These are phyloP conservation scores for Trametes villosa DNA, from an alignment of 768 basidiomycete genomes.

Conservation along the genomic window DNA sequence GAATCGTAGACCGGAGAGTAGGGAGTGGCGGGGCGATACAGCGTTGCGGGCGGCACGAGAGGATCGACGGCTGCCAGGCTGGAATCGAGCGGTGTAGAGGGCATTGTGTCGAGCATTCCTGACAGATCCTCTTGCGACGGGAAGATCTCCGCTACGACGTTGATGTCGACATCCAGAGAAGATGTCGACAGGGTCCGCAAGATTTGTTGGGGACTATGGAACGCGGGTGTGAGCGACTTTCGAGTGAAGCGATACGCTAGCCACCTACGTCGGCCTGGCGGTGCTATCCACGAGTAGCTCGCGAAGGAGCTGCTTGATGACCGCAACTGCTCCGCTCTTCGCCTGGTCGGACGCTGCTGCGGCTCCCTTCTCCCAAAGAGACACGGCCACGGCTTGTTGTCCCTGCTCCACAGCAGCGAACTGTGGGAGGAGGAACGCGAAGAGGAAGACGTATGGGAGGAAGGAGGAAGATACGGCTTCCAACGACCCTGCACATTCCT, in stretches of 20 bases:
- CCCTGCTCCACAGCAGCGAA: slow-evolving; percentile 30
- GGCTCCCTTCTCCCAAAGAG: slow-evolving; percentile 39
- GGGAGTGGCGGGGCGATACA: slow-evolving; percentile 22
- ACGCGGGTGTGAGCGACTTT: not conserved
- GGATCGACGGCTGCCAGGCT: slow-evolving; percentile 65
- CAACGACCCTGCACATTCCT: not conserved
- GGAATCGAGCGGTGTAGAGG: slow-evolving; percentile 50
- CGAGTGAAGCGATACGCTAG: not conserved
- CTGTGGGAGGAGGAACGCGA: slow-evolving; percentile 51
- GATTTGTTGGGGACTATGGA: slow-evolving; percentile 32
- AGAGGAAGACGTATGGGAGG: slow-evolving; percentile 51
- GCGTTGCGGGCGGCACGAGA: slow-evolving; percentile 52
- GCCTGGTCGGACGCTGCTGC: slow-evolving; percentile 28
- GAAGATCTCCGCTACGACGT: slow-evolving; percentile 55
- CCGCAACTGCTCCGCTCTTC: slow-evolving; percentile 33
- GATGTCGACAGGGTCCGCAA: slow-evolving; percentile 30
- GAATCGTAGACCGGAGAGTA: slow-evolving; percentile 41
- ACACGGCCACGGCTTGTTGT: slow-evolving; percentile 26
- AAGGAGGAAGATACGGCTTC: slow-evolving; percentile 28
- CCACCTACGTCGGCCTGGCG: slow-evolving; percentile 39
- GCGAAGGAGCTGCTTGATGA: slow-evolving; percentile 48
- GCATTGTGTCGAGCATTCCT: slow-evolving; percentile 45
- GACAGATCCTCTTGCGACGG: slow-evolving; percentile 53
- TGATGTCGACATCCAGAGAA: slow-evolving; percentile 42
- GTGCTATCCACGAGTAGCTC: slow-evolving; percentile 45